Evolutionary conservation across 371 early-diverging fungal genomes (phyloP).

Genomic region (Syncephalastrum contaminatum): DNA sequence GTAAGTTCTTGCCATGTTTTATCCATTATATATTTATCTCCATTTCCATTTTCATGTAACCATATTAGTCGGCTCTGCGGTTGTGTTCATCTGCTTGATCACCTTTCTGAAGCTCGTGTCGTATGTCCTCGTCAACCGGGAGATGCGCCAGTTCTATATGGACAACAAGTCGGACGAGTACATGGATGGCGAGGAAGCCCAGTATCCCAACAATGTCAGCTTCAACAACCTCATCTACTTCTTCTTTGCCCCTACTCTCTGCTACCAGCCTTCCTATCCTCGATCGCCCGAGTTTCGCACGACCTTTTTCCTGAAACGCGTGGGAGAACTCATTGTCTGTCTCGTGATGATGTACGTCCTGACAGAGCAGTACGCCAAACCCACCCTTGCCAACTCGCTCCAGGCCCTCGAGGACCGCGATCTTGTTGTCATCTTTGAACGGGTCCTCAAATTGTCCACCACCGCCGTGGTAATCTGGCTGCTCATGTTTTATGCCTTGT

Average conservation of each 20-base stretch:
- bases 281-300: conserved; percentile 65
- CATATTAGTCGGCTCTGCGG: conserved; percentile 55
- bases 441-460: conserved; percentile 83
- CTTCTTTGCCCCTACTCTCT: conserved; percentile 82
- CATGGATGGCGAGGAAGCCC: conserved; percentile 46
- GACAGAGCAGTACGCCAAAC: conserved; percentile 81
- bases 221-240: conserved; percentile 73
- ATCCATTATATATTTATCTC: neutral
- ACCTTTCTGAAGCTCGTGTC: conserved; percentile 82
- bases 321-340: conserved; percentile 65
- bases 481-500: conserved; percentile 87
- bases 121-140: conserved; percentile 69
- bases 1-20: conserved; percentile 21
- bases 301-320: conserved; percentile 78
- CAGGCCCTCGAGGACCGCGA: conserved; percentile 68
- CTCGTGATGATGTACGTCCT: conserved; percentile 79
- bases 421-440: conserved; percentile 71
- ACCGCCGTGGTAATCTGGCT: conserved; percentile 85
- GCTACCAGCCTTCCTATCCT: conserved; percentile 90
- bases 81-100: conserved; percentile 61
- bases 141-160: conserved; percentile 54
- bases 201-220: conserved; percentile 79
- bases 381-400: conserved; percentile 82
- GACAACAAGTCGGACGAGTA: conserved; percentile 28
- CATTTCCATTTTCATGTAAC: neutral